Base-by-base conservation (phyloP, 495 filamentous ascomycete species). In the Friedmanniomyces simplex region DNA sequence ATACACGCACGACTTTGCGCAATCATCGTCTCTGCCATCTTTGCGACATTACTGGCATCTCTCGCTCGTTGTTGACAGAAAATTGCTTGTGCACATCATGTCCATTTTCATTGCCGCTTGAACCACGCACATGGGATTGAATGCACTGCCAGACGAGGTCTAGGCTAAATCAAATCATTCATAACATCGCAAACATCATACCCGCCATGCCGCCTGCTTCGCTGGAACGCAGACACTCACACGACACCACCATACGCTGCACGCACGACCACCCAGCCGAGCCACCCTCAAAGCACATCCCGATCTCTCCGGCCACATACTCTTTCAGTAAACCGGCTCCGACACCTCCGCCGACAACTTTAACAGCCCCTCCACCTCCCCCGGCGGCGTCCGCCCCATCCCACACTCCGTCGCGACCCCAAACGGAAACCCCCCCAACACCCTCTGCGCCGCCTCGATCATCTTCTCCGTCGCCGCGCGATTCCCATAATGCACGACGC, bases 321-420 rank as follows among this genome's bases (percentile, higher is more conserved):
- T 21, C 43, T 12, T 22, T 54, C 37, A 54, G 30, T 52, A 36
- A 6, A 54, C 37, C 21, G 60, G 55, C 24, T 53, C 42, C 13
- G 55, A 63, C 3, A 66, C 50, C 21, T 57, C 62, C 13, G 37
- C 55, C 13, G 59, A 55, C 32, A 65, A 55, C 49, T 63, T 51
- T 56, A 67, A 32, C 37, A 67, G 62, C 28, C 41, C 71, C 3
- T 69, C 65, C 14, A 76, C 63, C 34, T 76, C 67, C 37, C 70
- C 72, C 12, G 49, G 55, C 16, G 74, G 65, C 25, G 68, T 72
- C 36, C 74, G 62, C 0, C 73, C 75, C 47, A 71, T 65, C 24
- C 74, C 72, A 54, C 75, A 77, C 61, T 76, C 75, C 0, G 72
- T 74, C 12, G 66, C 62, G 39, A 76, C 65, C 18, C 74, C 71